These are phyloP conservation scores for Leccinellum albellum DNA, from an alignment of 768 basidiomycete species.

Conservation along the genomic window DNA sequence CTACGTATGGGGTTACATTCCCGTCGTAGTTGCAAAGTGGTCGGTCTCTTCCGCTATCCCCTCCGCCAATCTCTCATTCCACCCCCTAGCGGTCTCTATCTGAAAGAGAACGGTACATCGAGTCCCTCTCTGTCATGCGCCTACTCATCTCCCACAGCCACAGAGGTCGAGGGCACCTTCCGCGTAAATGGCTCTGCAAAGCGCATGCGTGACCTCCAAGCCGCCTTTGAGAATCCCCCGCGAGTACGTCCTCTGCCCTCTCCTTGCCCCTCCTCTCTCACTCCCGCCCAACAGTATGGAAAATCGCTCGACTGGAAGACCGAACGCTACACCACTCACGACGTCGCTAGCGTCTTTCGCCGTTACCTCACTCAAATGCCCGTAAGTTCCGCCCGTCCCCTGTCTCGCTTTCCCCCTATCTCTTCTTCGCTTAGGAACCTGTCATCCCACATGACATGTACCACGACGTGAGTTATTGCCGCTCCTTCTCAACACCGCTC, in stretches of 20 bases:
- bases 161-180: constrained; percentile 90
- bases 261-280: constrained; percentile 1
- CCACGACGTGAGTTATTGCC: constrained; percentile 59
- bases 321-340: constrained; percentile 87
- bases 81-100: constrained; percentile 72
- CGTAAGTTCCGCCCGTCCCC: constrained; percentile 45
- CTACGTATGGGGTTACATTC: constrained; percentile 92
- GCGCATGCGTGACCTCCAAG: constrained; percentile 94
- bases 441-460: constrained; percentile 92
- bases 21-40: constrained; percentile 98
- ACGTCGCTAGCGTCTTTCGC: constrained; percentile 94
- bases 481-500: constrained; percentile 4
- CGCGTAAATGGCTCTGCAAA: constrained; percentile 94
- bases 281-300: constrained; percentile 62
- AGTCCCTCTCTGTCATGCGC: background rate
- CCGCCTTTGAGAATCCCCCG: constrained; percentile 83
- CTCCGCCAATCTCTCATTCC: constrained; percentile 4
- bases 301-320: constrained; percentile 89
- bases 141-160: constrained; percentile 45
- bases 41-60: constrained; percentile 33
- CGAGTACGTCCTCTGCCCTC: constrained; percentile 46
- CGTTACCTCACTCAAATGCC: constrained; percentile 97
- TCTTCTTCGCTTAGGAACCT: constrained; percentile 61
- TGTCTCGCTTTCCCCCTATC: constrained; percentile 1
- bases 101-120: constrained; percentile 84